These are phyloP conservation scores for Boletus insuetus DNA, from an alignment of 768 basidiomycete genomes.

Conservation along the genomic window DNA sequence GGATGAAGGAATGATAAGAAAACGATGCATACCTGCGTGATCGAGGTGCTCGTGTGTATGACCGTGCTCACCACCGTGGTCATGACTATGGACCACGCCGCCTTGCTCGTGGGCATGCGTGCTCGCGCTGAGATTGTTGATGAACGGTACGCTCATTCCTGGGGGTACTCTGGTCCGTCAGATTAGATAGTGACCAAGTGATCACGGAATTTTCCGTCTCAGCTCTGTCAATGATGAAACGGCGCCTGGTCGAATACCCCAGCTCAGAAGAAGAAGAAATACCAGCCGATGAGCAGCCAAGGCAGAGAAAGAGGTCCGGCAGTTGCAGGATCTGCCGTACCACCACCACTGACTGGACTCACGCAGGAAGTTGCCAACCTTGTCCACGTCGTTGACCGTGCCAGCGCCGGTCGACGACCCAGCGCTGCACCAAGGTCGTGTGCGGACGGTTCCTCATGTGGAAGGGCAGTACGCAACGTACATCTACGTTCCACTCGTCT, in stretches of 20 bases:
- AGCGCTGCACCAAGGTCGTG: constrained; percentile 79
- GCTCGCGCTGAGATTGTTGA: constrained; percentile 57
- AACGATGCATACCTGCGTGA: constrained; percentile 61
- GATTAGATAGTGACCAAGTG: constrained; percentile 2
- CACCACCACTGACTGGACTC: not conserved
- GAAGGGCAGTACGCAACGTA: constrained; percentile 85
- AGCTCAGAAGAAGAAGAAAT: constrained; percentile 38
- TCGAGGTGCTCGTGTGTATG: constrained; percentile 95
- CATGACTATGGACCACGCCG: constrained; percentile 43
- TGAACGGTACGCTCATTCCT: constrained; percentile 67
- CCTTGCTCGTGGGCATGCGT: constrained; percentile 53
- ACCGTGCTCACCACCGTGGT: constrained; percentile 77
- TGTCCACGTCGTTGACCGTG: constrained; percentile 48
- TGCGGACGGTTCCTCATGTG: constrained; percentile 71
- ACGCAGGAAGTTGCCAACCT: constrained; percentile 58
- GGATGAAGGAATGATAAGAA: not conserved
- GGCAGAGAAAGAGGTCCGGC: constrained; percentile 43
- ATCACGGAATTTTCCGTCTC: constrained; percentile 13
- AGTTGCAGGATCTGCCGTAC: not conserved
- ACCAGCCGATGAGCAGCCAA: not conserved
- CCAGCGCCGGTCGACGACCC: constrained; percentile 68
- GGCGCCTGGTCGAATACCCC: constrained; percentile 46
- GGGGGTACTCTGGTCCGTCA: not conserved
- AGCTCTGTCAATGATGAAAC: constrained; percentile 19
- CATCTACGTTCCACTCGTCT: constrained; percentile 64